Conservation (phyloP, 2,329 filamentous ascomycete species). For the Ceratocystis lukuohia region DNA sequence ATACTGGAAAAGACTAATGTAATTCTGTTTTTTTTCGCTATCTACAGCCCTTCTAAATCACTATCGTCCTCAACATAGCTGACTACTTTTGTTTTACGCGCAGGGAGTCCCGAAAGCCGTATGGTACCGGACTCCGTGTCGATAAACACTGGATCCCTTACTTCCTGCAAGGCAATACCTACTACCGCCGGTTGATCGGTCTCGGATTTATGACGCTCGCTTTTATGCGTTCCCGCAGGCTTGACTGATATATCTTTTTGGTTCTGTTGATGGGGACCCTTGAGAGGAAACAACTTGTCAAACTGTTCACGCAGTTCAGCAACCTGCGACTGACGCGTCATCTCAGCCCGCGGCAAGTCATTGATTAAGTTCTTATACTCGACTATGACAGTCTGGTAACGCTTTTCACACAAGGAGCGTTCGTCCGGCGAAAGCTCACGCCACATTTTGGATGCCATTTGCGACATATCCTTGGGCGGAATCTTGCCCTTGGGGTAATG, state of each 20-base stretch:
- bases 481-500: slow-evolving; percentile 12
- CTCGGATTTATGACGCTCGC: background rate
- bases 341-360: slow-evolving; percentile 30
- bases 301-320: slow-evolving; percentile 39
- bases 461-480: slow-evolving; percentile 17
- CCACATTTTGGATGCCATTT: slow-evolving; percentile 81
- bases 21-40: background rate
- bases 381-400: slow-evolving; percentile 44
- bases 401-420: slow-evolving; percentile 55
- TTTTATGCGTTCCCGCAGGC: no score
- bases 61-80: slow-evolving; percentile 29
- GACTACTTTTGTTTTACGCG: slow-evolving; percentile 21
- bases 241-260: background rate
- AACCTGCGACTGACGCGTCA: slow-evolving; percentile 60
- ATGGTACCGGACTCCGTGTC: background rate
- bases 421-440: slow-evolving; percentile 67
- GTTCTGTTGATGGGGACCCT: slow-evolving; percentile 18
- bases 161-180: background rate
- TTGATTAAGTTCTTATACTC: slow-evolving; percentile 38
- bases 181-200: background rate
- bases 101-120: slow-evolving; percentile 16
- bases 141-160: background rate
- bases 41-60: slow-evolving; percentile 21
- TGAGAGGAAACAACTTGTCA: slow-evolving; percentile 36
- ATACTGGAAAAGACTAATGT: background rate